Evolutionary conservation across 805 yeast species (phyloP).

Genomic region (Yamadazyma endophytica): DNA sequence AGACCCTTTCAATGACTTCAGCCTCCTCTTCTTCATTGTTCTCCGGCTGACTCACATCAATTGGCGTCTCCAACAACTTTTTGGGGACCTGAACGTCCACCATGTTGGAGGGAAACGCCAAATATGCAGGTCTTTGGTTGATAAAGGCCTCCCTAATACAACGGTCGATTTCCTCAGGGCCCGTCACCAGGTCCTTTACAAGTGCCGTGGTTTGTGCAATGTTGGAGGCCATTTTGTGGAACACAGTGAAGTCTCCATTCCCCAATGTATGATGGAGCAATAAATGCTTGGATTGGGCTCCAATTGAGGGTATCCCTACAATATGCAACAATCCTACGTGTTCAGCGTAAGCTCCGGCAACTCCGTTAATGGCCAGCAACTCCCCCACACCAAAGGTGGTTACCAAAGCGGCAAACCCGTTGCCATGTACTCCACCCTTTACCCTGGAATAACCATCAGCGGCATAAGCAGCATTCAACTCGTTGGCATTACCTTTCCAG

Average conservation of each 20-base stretch:
- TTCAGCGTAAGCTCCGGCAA: conserved; percentile 87
- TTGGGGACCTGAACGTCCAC: conserved; percentile 63
- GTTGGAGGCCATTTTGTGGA: conserved; percentile 72
- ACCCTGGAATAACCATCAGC: conserved; percentile 87
- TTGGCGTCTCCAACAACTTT: conserved; percentile 54
- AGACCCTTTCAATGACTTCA: conserved; percentile 36
- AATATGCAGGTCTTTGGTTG: conserved; percentile 75
- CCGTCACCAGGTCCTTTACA: conserved; percentile 59
- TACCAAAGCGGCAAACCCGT: conserved; percentile 55
- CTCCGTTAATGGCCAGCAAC: conserved; percentile 76
- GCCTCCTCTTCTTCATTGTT: conserved; percentile 35
- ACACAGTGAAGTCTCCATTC: conserved; percentile 45
- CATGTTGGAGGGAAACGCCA: conserved; percentile 80
- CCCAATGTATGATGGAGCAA: conserved; percentile 41
- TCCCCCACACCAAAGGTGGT: conserved; percentile 94
- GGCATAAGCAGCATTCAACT: conserved; percentile 83
- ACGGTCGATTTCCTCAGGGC: conserved; percentile 70
- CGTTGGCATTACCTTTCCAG: conserved; percentile 92
- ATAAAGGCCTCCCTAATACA: conserved; percentile 68
- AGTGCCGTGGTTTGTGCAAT: conserved; percentile 65
- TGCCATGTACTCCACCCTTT: conserved; percentile 42
- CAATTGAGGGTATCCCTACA: conserved; percentile 80
- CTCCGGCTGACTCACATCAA: conserved; percentile 43
- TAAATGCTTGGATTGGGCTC: conserved; percentile 51
- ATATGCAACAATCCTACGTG: conserved; percentile 82